Evolutionary conservation across 495 filamentous ascomycete genomes (phyloP).

Genomic region (Chaetomium cochliodes): DNA sequence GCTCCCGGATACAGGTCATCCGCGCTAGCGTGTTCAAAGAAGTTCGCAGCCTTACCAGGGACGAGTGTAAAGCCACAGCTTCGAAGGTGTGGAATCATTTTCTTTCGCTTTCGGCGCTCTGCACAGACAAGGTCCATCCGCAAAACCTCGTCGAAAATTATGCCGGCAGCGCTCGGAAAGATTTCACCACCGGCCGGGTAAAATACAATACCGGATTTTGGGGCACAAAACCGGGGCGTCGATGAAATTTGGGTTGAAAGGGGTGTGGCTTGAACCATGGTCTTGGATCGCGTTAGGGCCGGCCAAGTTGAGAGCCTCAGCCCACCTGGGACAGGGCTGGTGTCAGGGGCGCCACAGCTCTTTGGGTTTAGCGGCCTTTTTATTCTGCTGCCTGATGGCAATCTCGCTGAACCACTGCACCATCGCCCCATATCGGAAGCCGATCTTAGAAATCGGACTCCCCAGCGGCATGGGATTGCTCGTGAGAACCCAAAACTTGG

Average conservation of each 20-base stretch:
- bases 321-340: conserved; percentile 1
- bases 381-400: conserved; percentile 27
- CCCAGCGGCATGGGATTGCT: conserved; percentile 1
- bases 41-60: not conserved
- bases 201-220: not conserved
- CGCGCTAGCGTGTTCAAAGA: not conserved
- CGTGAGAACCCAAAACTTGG: conserved; percentile 23
- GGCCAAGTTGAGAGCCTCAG: not conserved
- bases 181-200: not conserved
- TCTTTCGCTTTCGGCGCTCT: no score
- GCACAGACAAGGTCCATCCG: no score
- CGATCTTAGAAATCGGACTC: conserved; percentile 24
- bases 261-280: not conserved
- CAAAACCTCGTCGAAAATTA: no score
- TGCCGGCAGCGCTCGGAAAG: no score
- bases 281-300: not conserved
- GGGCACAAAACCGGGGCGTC: conserved; percentile 2
- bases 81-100: no score
- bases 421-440: conserved; percentile 18
- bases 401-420: not conserved
- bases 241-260: not conserved
- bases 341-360: not conserved
- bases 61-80: not conserved
- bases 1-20: conserved; percentile 3
- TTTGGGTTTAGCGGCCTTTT: conserved; percentile 15